Percentiles rank a stretch among this genome's conserved stretches.
phyloP scores from a whole-genome alignment of 192 early-diverging fungal species.

The Backusella circina region DNA sequence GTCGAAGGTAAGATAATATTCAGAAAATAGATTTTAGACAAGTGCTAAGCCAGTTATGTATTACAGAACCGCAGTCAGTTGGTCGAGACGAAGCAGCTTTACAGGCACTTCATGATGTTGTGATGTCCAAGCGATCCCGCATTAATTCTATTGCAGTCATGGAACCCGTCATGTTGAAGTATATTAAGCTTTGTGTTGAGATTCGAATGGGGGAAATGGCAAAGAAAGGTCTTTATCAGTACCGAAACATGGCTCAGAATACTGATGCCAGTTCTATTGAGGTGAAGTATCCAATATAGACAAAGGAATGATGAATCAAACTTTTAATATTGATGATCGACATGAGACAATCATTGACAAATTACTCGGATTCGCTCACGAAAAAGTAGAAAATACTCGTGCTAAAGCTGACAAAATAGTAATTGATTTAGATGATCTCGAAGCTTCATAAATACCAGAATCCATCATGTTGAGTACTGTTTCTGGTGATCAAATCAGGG shows the following conservation, averaged over 20 bases:
- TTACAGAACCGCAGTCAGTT: slow-evolving; percentile 75
- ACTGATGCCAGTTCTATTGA: slow-evolving; percentile 85
- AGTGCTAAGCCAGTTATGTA: not conserved
- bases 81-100: slow-evolving; percentile 83
- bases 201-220: slow-evolving; percentile 85
- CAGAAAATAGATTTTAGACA: not conserved
- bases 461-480: slow-evolving; percentile 95
- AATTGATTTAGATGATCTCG: slow-evolving; percentile 91
- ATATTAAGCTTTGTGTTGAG: slow-evolving; percentile 86
- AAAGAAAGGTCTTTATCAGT: slow-evolving; percentile 94
- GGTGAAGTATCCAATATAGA: slow-evolving; percentile 31
- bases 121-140: slow-evolving; percentile 86
- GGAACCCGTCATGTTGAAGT: slow-evolving; percentile 92
- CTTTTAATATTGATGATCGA: not conserved
- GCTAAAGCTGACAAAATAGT: slow-evolving; percentile 85
- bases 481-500: slow-evolving; percentile 88
- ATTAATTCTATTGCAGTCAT: slow-evolving; percentile 70
- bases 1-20: slow-evolving; percentile 65
- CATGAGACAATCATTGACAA: slow-evolving; percentile 72
- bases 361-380: slow-evolving; percentile 84
- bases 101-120: slow-evolving; percentile 84
- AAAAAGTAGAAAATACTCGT: slow-evolving; percentile 87
- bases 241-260: slow-evolving; percentile 98
- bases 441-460: slow-evolving; percentile 95
- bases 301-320: not conserved